A percentile compares a stretch with the other conserved stretches of the same genome.
Evolutionary conservation across 306 rosid genomes (phyloP).

Genomic region (Erythrophleum fordii): DNA sequence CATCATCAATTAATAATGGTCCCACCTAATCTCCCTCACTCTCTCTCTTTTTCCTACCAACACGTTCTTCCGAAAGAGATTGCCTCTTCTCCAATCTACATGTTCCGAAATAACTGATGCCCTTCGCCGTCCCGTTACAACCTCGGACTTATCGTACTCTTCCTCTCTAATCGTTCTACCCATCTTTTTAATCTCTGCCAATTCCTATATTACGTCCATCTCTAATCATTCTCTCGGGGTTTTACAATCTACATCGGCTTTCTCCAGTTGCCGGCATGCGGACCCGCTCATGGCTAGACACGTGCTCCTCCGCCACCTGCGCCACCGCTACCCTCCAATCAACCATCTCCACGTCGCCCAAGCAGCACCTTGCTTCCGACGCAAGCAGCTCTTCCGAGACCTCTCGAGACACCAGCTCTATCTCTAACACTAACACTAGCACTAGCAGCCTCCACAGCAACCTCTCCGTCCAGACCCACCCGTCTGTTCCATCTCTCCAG

Average conservation of each 20-base stretch:
- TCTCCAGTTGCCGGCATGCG: constrained; percentile 40
- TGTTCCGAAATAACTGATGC: not conserved
- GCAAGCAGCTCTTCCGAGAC: constrained; percentile 45
- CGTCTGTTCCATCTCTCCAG: constrained; percentile 83
- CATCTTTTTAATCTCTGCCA: not conserved
- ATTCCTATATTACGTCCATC: not conserved
- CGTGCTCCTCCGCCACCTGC: constrained; percentile 42
- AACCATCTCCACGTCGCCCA: constrained; percentile 34
- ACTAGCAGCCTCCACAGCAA: constrained; percentile 51
- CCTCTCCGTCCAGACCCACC: constrained; percentile 76
- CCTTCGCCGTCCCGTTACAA: not conserved
- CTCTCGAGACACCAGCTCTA: constrained; percentile 33
- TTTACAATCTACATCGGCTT: no score
- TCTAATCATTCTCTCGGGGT: not conserved
- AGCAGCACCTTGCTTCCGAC: constrained; percentile 39
- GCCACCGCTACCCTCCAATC: constrained; percentile 39
- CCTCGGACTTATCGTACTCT: not conserved
- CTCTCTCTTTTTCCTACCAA: not conserved
- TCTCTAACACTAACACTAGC: constrained; percentile 10
- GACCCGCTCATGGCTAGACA: constrained; percentile 44
- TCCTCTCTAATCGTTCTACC: not conserved
- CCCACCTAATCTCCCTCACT: not conserved
- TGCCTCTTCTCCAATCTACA: not conserved
- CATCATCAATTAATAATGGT: not conserved
- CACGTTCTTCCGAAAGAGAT: no score